Base-by-base conservation (phyloP, 352 stramenopile species). In the Phytophthora quininea region DNA sequence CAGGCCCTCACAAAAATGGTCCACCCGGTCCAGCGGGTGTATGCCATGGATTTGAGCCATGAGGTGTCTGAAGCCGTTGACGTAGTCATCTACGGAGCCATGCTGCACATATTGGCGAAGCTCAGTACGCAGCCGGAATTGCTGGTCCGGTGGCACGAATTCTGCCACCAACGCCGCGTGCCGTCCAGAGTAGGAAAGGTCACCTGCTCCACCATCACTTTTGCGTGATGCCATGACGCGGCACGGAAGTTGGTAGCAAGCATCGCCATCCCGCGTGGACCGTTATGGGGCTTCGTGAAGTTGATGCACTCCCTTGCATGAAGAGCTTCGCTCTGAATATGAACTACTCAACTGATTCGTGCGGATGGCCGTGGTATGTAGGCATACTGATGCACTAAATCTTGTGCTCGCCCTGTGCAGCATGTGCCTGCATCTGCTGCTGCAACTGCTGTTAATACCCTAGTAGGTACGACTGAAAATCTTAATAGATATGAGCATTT, bases 281-380 rank as follows among this genome's bases (percentile, higher is more conserved):
- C 35, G 15, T 64, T 64, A 7, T 35, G 37, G 1, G 40, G 30
- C 3, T 46, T 65, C n/a, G 12, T 58, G 40, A 54, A 65, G 42
- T 58, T 40, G 12, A 65, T 64, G 11, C 49, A 64, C 38, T 58
- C 58, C 4, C 37, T 54, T 58, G 48, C 37, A 53, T 58, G 37
- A 64, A 64, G 1, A 64, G 38, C 14, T 64, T 58, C 5, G 48
- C 29, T 35, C 58, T 4, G n/a, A 64, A 64, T 3, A 58, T 58
- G 40, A 58, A 64, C 30, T 53, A 47, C 6, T 64, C 48, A 2
- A 62, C 55, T 1, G 55, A 62, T 27, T 64, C 58, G 33, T 53
- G 10, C 1, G 48, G 58, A 4, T 12, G 33, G 4, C 30, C 40
- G 14, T 58, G n/a, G 12, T 54, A 65, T 2, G 38, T 58, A 1